Percentiles rank a stretch among this genome's conserved stretches.
Conservation (phyloP, 2,329 filamentous ascomycete species). For the Epichloe aotearoae region DNA sequence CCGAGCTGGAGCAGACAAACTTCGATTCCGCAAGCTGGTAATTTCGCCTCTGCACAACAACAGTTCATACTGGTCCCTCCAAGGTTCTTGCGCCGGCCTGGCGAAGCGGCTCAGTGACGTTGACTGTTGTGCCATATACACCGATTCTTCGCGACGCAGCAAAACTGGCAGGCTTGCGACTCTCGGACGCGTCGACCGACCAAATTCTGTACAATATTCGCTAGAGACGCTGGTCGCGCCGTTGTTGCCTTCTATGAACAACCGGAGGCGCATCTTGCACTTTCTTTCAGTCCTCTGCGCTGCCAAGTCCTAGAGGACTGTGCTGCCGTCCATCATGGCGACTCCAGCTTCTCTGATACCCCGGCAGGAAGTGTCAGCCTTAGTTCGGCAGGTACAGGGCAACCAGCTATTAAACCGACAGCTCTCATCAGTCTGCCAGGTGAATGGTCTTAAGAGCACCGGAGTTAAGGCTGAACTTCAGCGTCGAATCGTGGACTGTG, state of each 20-base stretch:
- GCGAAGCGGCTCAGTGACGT: constrained; percentile 1
- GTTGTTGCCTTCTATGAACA: constrained; percentile 5
- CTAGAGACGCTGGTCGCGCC: not conserved
- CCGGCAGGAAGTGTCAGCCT: constrained; percentile 29
- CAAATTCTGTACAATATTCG: not conserved
- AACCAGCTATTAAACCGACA: constrained; percentile 43
- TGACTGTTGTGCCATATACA: too few species aligned
- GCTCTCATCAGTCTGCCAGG: constrained; percentile 62
- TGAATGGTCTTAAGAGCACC: constrained; percentile 61
- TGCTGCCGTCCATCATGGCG: constrained; percentile 10
- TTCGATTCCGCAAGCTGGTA: not conserved
- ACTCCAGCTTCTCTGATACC: constrained; percentile 17
- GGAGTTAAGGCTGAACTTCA: constrained; percentile 81
- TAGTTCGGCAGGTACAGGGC: constrained; percentile 31
- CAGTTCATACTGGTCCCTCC: not conserved
- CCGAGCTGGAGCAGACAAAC: not conserved
- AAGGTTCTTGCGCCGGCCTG: not conserved
- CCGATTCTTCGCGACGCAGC: not conserved
- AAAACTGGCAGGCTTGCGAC: not conserved
- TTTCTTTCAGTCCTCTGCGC: not conserved
- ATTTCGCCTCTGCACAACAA: not conserved
- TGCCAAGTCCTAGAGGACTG: not conserved
- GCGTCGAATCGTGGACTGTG: constrained; percentile 63
- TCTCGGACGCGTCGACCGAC: not conserved
- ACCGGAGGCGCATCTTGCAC: not conserved